Conservation (phyloP, 2,329 filamentous ascomycete genomes). For the Tolypocladium ophioglossoides region DNA sequence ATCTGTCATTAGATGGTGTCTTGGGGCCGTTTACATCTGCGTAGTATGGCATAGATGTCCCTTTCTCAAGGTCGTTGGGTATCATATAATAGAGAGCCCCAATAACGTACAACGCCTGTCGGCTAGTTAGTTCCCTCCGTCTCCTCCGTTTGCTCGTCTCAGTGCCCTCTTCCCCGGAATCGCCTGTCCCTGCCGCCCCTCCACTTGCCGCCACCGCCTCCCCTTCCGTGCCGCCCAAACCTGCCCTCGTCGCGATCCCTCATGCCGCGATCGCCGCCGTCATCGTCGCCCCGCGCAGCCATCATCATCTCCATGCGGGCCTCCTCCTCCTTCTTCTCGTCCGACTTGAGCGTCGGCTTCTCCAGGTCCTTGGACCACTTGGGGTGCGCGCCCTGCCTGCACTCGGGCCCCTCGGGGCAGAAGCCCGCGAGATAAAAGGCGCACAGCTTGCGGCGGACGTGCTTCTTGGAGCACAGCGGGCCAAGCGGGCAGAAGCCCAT, state of each 20-base stretch:
- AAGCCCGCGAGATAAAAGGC: conserved; percentile 86
- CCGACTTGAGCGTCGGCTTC: conserved; percentile 60
- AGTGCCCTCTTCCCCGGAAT: conserved; percentile 24
- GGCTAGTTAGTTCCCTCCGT: neutral
- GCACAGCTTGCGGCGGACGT: conserved; percentile 74
- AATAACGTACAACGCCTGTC: neutral
- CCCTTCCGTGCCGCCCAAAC: conserved; percentile 16
- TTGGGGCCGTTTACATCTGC: neutral
- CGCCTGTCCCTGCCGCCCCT: conserved; percentile 22
- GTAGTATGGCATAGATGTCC: neutral
- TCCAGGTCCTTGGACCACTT: conserved; percentile 69
- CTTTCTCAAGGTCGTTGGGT: neutral
- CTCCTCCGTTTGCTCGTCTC: neutral
- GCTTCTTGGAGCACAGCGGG: conserved; percentile 76
- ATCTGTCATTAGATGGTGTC: neutral
- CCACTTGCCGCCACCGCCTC: conserved; percentile 28
- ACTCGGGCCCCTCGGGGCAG: conserved; percentile 71
- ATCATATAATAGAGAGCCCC: neutral
- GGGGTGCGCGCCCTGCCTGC: conserved; percentile 73
- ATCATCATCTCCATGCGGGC: conserved; percentile 14
- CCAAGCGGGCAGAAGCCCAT: conserved; percentile 90
- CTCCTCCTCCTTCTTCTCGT: conserved; percentile 48
- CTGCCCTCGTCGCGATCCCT: conserved; percentile 22
- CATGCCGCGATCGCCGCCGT: conserved; percentile 18
- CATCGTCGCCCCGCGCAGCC: conserved; percentile 20